A percentile compares a stretch with the other conserved stretches of the same genome.
Conservation (phyloP, 2,329 filamentous ascomycete genomes). For the Nothophaeocryptopus gaeumannii region DNA sequence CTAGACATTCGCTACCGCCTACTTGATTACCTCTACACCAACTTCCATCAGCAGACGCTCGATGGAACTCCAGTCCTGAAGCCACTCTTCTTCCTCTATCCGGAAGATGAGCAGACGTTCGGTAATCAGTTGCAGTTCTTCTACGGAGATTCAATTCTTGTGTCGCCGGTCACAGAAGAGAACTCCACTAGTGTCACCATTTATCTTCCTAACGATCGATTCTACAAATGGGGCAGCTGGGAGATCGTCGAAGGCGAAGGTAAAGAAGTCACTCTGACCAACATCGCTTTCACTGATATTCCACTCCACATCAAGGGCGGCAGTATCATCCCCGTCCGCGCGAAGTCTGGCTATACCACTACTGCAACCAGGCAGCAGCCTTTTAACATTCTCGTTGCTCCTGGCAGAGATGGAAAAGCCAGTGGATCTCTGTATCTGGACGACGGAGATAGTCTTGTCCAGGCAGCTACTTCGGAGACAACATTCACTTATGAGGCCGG, state of each 20-base stretch:
- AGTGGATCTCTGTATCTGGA: constrained; percentile 70
- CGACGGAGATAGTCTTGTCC: constrained; percentile 67
- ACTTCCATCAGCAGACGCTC: constrained; percentile 58
- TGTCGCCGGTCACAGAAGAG: constrained; percentile 55
- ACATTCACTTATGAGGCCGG: constrained; percentile 57
- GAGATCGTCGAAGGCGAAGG: constrained; percentile 47
- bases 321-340: constrained; percentile 59
- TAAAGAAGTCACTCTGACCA: constrained; percentile 37
- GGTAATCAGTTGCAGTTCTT: constrained; percentile 56
- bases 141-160: constrained; percentile 55
- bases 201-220: constrained; percentile 57
- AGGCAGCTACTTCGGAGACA: constrained; percentile 55
- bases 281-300: constrained; percentile 53
- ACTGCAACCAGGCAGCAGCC: constrained; percentile 60
- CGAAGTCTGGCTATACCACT: constrained; percentile 57
- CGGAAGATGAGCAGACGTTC: constrained; percentile 53
- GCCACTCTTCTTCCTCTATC: constrained; percentile 71
- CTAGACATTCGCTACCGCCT: constrained; percentile 70
- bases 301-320: constrained; percentile 67
- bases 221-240: constrained; percentile 59
- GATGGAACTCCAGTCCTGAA: constrained; percentile 64
- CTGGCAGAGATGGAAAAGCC: constrained; percentile 61
- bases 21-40: constrained; percentile 75
- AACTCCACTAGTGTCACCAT: constrained; percentile 51
- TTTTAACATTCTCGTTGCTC: constrained; percentile 69